These are phyloP conservation scores for Metschnikowia peoriensis DNA, from an alignment of 805 yeast species.

Conservation along the genomic window DNA sequence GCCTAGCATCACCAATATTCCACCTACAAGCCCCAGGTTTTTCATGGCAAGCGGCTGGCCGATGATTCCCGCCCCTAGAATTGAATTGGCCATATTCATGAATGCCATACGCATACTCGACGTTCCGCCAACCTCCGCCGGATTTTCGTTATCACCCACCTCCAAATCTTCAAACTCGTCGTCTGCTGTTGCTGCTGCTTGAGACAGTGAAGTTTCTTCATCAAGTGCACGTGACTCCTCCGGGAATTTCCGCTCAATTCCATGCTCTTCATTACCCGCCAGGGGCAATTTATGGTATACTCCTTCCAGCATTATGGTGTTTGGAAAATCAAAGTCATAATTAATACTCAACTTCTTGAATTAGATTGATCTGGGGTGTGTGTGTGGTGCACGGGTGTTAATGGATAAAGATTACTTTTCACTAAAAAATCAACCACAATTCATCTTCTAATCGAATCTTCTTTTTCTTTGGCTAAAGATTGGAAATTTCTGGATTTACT, in stretches of 20 bases:
- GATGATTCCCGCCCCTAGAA: conserved; percentile 92
- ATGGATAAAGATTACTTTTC: no score
- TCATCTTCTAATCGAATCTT: neutral
- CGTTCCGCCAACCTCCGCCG: conserved; percentile 22
- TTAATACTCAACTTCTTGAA: no score
- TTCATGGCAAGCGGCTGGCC: conserved; percentile 89
- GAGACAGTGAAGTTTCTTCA: neutral
- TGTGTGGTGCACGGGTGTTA: conserved; percentile 6
- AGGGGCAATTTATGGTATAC: conserved; percentile 5
- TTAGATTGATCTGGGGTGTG: neutral
- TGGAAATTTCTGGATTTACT: neutral
- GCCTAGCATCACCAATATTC: conserved; percentile 55
- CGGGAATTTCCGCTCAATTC: neutral
- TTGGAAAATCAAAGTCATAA: neutral
- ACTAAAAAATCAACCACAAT: neutral
- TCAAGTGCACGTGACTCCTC: neutral
- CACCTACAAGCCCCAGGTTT: conserved; percentile 78
- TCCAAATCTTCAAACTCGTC: conserved; percentile 2
- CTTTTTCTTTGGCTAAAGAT: neutral
- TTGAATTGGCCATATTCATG: conserved; percentile 96
- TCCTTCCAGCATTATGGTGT: conserved; percentile 1
- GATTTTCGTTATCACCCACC: conserved; percentile 4
- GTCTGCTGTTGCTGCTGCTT: neutral
- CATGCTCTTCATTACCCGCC: neutral
- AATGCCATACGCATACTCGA: conserved; percentile 76